phyloP scores from a whole-genome alignment of 805 yeast species.

The Jamesozyma jinghongensis region DNA sequence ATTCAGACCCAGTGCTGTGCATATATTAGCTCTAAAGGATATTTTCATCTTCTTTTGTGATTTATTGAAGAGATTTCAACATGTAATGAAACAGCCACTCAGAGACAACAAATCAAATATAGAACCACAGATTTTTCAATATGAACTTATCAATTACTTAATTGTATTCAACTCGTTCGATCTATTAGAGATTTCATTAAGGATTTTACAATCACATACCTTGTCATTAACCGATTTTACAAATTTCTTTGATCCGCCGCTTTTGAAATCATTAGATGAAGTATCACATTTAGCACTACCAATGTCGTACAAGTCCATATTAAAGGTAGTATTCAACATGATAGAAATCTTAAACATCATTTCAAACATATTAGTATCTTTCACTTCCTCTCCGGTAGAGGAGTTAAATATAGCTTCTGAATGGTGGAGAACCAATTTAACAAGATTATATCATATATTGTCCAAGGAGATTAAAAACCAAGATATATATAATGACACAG shows the following conservation, averaged over 20 bases:
- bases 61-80: slow-evolving; percentile 19
- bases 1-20: slow-evolving; percentile 57
- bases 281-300: slow-evolving; percentile 37
- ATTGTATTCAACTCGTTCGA: slow-evolving; percentile 46
- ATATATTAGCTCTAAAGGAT: slow-evolving; percentile 30
- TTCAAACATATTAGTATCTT: slow-evolving; percentile 19
- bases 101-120: slow-evolving; percentile 12
- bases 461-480: slow-evolving; percentile 12
- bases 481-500: background rate
- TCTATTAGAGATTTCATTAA: slow-evolving; percentile 40
- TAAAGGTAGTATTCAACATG: slow-evolving; percentile 41
- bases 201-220: slow-evolving; percentile 18
- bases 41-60: slow-evolving; percentile 24
- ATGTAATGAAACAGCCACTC: slow-evolving; percentile 19
- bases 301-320: slow-evolving; percentile 38
- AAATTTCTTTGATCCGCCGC: slow-evolving; percentile 15
- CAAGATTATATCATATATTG: slow-evolving; percentile 19
- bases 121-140: slow-evolving; percentile 34
- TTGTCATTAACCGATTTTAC: background rate
- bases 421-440: slow-evolving; percentile 25
- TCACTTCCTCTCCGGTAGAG: background rate
- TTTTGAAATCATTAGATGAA: slow-evolving; percentile 24
- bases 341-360: slow-evolving; percentile 46
- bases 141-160: slow-evolving; percentile 42
- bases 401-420: background rate